Percentiles rank a stretch among this genome's conserved stretches.
Evolutionary conservation across 1,284 basidiomycete species (phyloP).

Genomic region (Cryptococcus hybrid): DNA sequence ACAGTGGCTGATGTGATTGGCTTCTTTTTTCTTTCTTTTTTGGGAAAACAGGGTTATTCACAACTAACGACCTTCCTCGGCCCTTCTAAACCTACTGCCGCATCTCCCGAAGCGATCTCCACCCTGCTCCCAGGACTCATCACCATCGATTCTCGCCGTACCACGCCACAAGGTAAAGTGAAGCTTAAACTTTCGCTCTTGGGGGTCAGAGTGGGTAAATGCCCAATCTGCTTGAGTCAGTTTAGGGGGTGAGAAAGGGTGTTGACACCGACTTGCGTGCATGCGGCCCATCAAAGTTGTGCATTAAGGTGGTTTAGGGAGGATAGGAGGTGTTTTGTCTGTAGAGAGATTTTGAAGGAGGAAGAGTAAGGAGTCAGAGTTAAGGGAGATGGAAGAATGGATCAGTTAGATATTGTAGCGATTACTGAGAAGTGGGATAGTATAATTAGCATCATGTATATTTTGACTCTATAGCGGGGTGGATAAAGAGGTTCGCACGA

Average conservation of each 20-base stretch:
- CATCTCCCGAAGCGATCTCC: conserved; percentile 38
- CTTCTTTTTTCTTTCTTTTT: not conserved
- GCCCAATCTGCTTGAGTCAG: conserved; percentile 73
- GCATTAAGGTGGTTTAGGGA: conserved; percentile 46
- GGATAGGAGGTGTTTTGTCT: conserved; percentile 46
- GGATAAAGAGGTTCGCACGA: not conserved
- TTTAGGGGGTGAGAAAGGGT: conserved; percentile 63
- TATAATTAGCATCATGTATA: not conserved
- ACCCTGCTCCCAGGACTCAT: conserved; percentile 61
- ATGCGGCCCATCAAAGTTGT: conserved; percentile 53
- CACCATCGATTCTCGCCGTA: conserved; percentile 64
- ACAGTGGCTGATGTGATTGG: too few species aligned
- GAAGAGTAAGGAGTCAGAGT: not conserved
- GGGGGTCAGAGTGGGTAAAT: conserved; percentile 71
- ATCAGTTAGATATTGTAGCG: not conserved
- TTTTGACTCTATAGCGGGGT: not conserved
- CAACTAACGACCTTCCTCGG: conserved; percentile 64
- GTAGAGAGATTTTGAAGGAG: conserved; percentile 29
- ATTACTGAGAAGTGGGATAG: not conserved
- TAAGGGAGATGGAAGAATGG: not conserved
- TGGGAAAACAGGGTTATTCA: conserved; percentile 55
- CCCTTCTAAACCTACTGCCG: conserved; percentile 51
- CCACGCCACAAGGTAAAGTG: conserved; percentile 66
- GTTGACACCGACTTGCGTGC: conserved; percentile 65
- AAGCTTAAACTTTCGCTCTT: conserved; percentile 72